Conservation (phyloP, 2,329 filamentous ascomycete species). For the Aureobasidium vineae region DNA sequence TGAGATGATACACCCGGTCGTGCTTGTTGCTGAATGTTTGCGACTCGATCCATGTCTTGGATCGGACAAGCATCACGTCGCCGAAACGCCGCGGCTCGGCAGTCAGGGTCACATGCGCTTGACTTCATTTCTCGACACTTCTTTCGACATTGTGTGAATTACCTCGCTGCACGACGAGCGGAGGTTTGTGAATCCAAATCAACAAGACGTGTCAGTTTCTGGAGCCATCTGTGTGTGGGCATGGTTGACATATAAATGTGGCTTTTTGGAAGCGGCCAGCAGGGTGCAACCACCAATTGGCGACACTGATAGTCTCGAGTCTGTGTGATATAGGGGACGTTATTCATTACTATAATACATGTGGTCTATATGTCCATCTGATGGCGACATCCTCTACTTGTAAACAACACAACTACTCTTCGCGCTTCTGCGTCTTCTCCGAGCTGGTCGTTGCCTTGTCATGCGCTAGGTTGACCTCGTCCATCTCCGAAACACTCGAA, state of each 20-base stretch:
- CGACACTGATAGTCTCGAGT: no score
- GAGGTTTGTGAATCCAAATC: no score
- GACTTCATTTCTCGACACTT: not conserved
- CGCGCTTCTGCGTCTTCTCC: not conserved
- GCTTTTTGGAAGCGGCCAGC: no score
- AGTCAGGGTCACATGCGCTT: not conserved
- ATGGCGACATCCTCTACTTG: not conserved
- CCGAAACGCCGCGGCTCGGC: conserved; percentile 1
- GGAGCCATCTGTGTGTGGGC: no score
- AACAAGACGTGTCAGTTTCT: no score
- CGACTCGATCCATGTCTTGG: not conserved
- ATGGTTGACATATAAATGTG: no score
- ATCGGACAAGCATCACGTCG: not conserved
- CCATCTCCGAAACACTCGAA: not conserved
- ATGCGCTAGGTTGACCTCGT: not conserved
- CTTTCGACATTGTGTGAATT: no score
- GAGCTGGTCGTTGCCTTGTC: not conserved
- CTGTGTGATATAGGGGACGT: not conserved
- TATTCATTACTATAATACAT: conserved; percentile 25
- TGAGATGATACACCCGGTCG: not conserved
- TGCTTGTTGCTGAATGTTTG: not conserved
- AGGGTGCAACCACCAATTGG: no score
- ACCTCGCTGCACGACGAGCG: no score
- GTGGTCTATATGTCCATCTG: not conserved
- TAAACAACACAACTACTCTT: conserved; percentile 1